phyloP scores from a whole-genome alignment of 2,329 filamentous ascomycete genomes.

The Diaporthe humulicola region DNA sequence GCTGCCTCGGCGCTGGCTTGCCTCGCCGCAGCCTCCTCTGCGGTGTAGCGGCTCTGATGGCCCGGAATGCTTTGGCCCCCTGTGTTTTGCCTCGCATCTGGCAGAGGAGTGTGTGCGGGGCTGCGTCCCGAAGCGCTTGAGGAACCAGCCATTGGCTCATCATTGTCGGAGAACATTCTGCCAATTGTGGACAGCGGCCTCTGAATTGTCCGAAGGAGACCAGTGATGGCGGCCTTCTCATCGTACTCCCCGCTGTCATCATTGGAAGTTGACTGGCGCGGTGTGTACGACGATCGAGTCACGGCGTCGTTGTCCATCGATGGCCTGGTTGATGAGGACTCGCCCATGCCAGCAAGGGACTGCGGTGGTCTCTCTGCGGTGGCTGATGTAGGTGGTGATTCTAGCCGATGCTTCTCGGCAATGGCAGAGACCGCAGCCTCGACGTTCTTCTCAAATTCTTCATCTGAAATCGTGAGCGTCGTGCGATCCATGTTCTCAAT shows the following conservation, averaged over 20 bases:
- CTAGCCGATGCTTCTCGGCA: slow-evolving; percentile 83
- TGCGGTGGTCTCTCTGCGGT: slow-evolving; percentile 60
- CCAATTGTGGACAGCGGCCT: slow-evolving; percentile 92
- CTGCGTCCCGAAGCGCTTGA: slow-evolving; percentile 53
- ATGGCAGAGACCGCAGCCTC: slow-evolving; percentile 96
- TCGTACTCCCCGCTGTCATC: slow-evolving; percentile 69
- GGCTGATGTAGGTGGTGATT: slow-evolving; percentile 60
- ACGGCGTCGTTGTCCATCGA: slow-evolving; percentile 57
- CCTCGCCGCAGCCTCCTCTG: slow-evolving; percentile 88
- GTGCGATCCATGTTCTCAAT: slow-evolving; percentile 97
- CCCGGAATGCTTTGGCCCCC: slow-evolving; percentile 50
- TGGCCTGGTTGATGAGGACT: slow-evolving; percentile 62
- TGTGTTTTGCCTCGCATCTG: slow-evolving; percentile 34
- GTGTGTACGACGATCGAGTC: slow-evolving; percentile 51
- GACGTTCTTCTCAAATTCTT: slow-evolving; percentile 96
- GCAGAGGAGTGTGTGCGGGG: slow-evolving; percentile 51
- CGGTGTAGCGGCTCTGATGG: slow-evolving; percentile 66
- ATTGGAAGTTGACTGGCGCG: slow-evolving; percentile 68
- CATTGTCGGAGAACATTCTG: slow-evolving; percentile 84
- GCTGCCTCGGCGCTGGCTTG: slow-evolving; percentile 93
- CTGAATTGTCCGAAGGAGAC: slow-evolving; percentile 90
- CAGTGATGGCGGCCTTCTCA: slow-evolving; percentile 85
- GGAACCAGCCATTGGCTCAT: slow-evolving; percentile 55
- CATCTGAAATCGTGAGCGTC: slow-evolving; percentile 90
- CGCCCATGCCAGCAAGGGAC: slow-evolving; percentile 48